phyloP scores from a whole-genome alignment of 2,329 filamentous ascomycete species.

The Pezicula rhizophila region DNA sequence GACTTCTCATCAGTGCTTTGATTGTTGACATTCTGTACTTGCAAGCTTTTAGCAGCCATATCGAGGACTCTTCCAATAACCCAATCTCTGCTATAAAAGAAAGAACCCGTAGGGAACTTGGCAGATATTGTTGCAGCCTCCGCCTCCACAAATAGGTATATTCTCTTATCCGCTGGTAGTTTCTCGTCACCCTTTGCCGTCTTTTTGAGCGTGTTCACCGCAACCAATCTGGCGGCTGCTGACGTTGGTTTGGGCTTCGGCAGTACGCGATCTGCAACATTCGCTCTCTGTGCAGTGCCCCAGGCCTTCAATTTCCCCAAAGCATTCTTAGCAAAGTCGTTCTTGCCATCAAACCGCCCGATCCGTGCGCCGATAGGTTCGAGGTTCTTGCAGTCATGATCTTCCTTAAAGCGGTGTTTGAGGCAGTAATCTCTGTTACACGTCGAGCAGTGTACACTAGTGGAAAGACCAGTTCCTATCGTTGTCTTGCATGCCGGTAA shows the following conservation, averaged over 20 bases:
- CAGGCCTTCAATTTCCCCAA: conserved; percentile 74
- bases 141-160: conserved; percentile 88
- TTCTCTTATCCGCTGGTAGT: conserved; percentile 71
- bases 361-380: conserved; percentile 48
- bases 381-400: conserved; percentile 79
- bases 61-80: conserved; percentile 81
- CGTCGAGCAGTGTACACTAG: conserved; percentile 63
- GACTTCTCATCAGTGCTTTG: conserved; percentile 69
- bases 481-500: conserved; percentile 61
- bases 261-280: conserved; percentile 39
- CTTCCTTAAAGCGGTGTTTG: conserved; percentile 69
- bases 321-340: conserved; percentile 65
- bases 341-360: conserved; percentile 38
- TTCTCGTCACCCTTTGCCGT: conserved; percentile 86
- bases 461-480: conserved; percentile 60
- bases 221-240: conserved; percentile 58
- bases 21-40: conserved; percentile 82
- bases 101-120: conserved; percentile 75
- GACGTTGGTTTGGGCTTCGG: conserved; percentile 59
- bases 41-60: conserved; percentile 67
- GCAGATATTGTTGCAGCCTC: conserved; percentile 78
- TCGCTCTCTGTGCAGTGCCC: conserved; percentile 68
- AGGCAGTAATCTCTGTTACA: conserved; percentile 74
- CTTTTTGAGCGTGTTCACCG: conserved; percentile 74
- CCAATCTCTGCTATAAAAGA: conserved; percentile 80